Percentiles rank a stretch among this genome's conserved stretches.
Evolutionary conservation across 371 early-diverging fungal species (phyloP).

Genomic region (Lichtheimia ramosa): DNA sequence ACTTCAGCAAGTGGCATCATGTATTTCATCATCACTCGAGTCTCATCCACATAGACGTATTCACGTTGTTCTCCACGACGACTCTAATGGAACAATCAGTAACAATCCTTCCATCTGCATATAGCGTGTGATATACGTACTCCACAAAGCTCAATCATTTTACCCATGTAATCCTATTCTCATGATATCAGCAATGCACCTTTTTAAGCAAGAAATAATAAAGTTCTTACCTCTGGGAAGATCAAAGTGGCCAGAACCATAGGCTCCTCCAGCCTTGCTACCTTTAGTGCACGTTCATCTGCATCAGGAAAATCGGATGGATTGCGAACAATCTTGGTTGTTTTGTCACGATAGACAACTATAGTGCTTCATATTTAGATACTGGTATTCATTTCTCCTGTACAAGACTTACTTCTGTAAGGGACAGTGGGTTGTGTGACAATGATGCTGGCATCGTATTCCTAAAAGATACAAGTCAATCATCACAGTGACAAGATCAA

Average conservation of each 20-base stretch:
- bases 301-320: conserved; percentile 92
- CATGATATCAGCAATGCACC: no score
- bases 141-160: conserved; percentile 87
- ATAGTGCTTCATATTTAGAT: not conserved
- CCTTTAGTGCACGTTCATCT: conserved; percentile 63
- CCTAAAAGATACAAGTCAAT: conserved; percentile 36
- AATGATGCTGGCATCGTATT: conserved; percentile 90
- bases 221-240: conserved; percentile 67
- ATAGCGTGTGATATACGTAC: conserved; percentile 39
- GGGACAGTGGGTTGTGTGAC: conserved; percentile 94
- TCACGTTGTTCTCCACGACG: conserved; percentile 84
- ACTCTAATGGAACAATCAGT: conserved; percentile 28
- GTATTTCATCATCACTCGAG: conserved; percentile 86
- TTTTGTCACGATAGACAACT: conserved; percentile 61
- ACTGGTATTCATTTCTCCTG: no score
- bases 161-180: conserved; percentile 78
- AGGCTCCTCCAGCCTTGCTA: conserved; percentile 82
- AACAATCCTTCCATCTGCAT: not conserved
- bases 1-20: conserved; percentile 90
- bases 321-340: conserved; percentile 70
- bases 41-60: conserved; percentile 84
- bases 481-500: not conserved
- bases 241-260: conserved; percentile 92
- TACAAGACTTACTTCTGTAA: conserved; percentile 56
- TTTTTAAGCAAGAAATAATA: not conserved